Base-by-base conservation (phyloP, 2,329 filamentous ascomycete species). In the Hortaea werneckii region DNA sequence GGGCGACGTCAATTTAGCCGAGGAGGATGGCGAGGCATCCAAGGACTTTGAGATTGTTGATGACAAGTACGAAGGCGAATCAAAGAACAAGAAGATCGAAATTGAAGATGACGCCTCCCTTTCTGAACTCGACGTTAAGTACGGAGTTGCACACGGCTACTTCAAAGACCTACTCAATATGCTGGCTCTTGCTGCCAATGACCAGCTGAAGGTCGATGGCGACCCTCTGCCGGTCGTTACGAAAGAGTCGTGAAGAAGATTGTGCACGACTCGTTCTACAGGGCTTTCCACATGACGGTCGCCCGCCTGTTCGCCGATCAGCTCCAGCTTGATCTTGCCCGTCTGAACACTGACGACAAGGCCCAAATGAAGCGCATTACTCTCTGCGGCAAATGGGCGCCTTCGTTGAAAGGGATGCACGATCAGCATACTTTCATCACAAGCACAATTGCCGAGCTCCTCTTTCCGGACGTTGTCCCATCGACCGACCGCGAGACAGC, bases 101-200 rank as follows among this genome's bases (percentile, higher is more conserved):
- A 13, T 58, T 10, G 47, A 50, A 6, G 50, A 54, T 9, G 43
- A 47, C 30, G 41, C 32, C 11, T 39, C 30, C 12, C 46, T 50
- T 6, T 39, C 50, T 1, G 49, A 56, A 28, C 55, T 56, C 29
- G 55, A 59, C 41, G 57, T 66, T 40, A 60, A 56, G 32, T 57
- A 58, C 42, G 65, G 65, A 0, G 67, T 76, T 2, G 65, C 78
- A 4, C 78, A 80, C 43, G 76, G 78, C 0, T 80, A 80, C 60
- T 81, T 76, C 76, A 80, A 80, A 51, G 77, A 80, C 54, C 62
- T 80, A 3, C 62, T 79, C 2, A 80, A 80, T 52, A 65, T 80
- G 2, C 65, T 80, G 0, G 72, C 68, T 1, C 65, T 81, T 2
- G 69, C 71, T 0, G 72, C 67, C 20, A 71, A 76, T 42, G 63